Evolutionary conservation across 352 stramenopile genomes (phyloP), one percentile per base, ranked within the genome.

Genomic region (Pythium volutum): DNA sequence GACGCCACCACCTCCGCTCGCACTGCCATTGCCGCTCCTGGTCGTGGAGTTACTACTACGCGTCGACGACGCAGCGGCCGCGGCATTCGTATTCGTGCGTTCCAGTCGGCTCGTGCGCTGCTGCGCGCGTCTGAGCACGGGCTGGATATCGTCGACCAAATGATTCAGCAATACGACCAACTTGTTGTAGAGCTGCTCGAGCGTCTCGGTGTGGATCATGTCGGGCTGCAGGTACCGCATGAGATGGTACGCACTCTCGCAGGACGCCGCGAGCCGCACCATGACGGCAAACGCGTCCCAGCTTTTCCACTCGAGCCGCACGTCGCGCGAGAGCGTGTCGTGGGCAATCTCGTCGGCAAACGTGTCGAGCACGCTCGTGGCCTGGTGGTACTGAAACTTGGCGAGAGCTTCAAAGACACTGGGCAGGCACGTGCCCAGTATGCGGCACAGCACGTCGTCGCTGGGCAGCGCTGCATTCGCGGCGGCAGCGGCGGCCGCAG

Each of bases 301-400:
- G 54, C 53, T 59, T 15, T 57, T 61, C 70, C 70, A 76, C 31
- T 71, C 62, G 9, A 47, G 41, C 29, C 60, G 54, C 9, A 57
- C 31, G 6, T 73, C 66, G 11, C 29, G 41, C 15, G n/a, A 48
- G 5, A 10, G 20, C 4, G 38, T 38, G 42, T 60, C 63, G 38
- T 49, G 46, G 42, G 45, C 55, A 8, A 48, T 33, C 3, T 65
- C 42, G 4, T 51, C 42, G n/a, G 20, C 52, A 34, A 59, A 59
- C 22, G 42, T 45, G 4, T 60, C 50, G 1, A 70, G 22, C 16
- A 66, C 56, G 8, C 23, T 57, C 27, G 55, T 70, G 43, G 64
- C 69, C 39, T 76, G 65, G 8, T 73, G 69, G 55, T 71, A 76
- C 64, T 76, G 69, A 51, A 64, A 76, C 54, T 70, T 70, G 27